Evolutionary conservation across 1,284 basidiomycete species (phyloP), one percentile per base, ranked within the genome.

Genomic region (Microbotryum scabiosae): DNA sequence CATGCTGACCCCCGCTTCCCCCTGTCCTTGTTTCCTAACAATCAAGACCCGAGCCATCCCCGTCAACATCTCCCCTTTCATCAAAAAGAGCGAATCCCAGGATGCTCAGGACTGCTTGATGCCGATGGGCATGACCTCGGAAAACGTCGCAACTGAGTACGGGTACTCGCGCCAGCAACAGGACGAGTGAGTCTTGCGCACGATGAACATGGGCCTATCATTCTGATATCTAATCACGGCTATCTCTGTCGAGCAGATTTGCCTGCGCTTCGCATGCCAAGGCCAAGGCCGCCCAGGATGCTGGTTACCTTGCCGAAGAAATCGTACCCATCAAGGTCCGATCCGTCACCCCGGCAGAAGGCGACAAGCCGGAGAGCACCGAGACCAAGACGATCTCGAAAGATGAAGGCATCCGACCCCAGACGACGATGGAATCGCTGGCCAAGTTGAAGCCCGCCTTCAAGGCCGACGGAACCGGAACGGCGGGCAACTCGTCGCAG

Each of bases 371-470:
- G 7, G 67, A 63, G 43, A 45, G 51, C 3, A 49, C 43, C 16
- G 65, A 70, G 50, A 71, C 63, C 56, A 71, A 69, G 52, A 45
- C 66, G 21, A 62, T 75, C 54, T 61, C 59, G 43, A 70, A 69
- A 48, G 73, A 75, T 60, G 73, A 75, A 56, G 73, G 73, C 3
- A 71, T 73, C 49, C 67, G 67, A 26, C 62, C 65, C 8, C 62
- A 67, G 32, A 69, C 67, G 26, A 69, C 67, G 20, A 54, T 67
- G 57, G 60, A 64, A 43, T 63, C 62, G 26, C 73, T 77, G 45
- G 65, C 64, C 55, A 77, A 76, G 72, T 72, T 77, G 58, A 77
- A 77, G 73, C 74, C 76, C 9, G 75, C 73, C 36, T 77, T 77
- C 60, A 72, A 72, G 63, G 70, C 72, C 58, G 73, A 76, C 64